Base-by-base conservation (phyloP, 768 basidiomycete species). In the Austroboletus festivus region DNA sequence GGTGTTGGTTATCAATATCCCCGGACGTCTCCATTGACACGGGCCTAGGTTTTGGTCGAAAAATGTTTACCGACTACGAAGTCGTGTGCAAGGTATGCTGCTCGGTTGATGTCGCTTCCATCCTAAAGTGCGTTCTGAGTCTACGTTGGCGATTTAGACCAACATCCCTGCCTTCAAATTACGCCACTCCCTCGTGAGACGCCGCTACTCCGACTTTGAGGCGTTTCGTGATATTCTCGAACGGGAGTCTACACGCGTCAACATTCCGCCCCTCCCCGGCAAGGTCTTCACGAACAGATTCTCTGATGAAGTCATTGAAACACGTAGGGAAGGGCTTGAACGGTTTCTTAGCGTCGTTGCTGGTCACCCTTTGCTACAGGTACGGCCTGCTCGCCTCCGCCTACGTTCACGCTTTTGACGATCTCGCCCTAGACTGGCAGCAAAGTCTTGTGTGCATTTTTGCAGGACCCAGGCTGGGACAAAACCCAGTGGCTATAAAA, bases 21-120 rank as follows among this genome's bases (percentile, higher is more conserved):
- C 1, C 21, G 10, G 11, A 38, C 22, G 23, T 22, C 4, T 12
- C 40, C 33, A 18, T 24, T 44, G 10, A 54, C n/a, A 4, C 23
- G 24, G 28, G 31, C 21, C 43, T 1, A 64, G 93, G 93, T 24
- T 93, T 94, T 61, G 95, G 96, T 23, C 77, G 96, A 60, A 97
- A 97, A 79, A 95, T 95, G 94, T 99, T 90, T 71, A 99, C 96
- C 35, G 95, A 98, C 76, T 98, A 98, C 63, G 96, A 99, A 73
- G 86, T 99, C 49, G 86, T 97, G 38, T 96, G 93, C 79, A 93
- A 93, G 82, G 94, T 89, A 49, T 61, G 53, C 28, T 9, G 7
- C 20, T 38, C 43, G 6, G 11, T 34, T 35, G 38, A 37, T 30
- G 2, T 7, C 31, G 13, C 38, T 47, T 43, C 46, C 28, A 12